phyloP scores from a whole-genome alignment of 2,329 filamentous ascomycete species.

The Arthroderma uncinatum region DNA sequence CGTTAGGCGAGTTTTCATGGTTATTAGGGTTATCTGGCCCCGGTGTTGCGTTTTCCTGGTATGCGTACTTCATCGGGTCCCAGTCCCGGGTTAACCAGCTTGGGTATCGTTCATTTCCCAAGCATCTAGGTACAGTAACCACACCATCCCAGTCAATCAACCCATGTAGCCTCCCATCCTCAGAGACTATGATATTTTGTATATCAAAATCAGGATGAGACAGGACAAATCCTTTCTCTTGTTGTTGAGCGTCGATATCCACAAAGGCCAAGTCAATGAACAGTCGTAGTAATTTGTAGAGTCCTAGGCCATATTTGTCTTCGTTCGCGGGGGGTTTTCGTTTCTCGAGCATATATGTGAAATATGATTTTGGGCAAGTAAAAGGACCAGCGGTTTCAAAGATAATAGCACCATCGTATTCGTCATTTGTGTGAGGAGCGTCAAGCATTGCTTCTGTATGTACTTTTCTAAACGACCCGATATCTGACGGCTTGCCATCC shows the following conservation, averaged over 20 bases:
- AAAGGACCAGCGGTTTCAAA: conserved; percentile 8
- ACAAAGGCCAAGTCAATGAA: conserved; percentile 7
- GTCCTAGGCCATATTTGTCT: conserved; percentile 1
- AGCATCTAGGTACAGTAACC: conserved; percentile 6
- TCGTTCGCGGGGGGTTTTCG: conserved; percentile 1
- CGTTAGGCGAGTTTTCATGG: conserved; percentile 5
- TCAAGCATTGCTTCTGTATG: conserved; percentile 7
- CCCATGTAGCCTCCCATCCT: conserved; percentile 10
- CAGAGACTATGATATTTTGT: conserved; percentile 10
- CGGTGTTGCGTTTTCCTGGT: conserved; percentile 28
- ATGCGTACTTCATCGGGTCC: conserved; percentile 11
- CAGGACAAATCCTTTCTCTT: conserved; percentile 8
- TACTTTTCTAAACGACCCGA: conserved; percentile 3
- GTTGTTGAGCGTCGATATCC: not conserved
- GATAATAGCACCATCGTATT: conserved; percentile 6
- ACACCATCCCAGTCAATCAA: conserved; percentile 15
- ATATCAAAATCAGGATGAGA: conserved; percentile 11
- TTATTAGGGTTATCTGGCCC: conserved; percentile 14
- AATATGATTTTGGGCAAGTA: conserved; percentile 5
- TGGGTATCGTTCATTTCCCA: conserved; percentile 14
- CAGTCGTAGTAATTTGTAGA: conserved; percentile 7
- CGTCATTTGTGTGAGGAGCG: not conserved
- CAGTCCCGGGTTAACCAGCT: conserved; percentile 14
- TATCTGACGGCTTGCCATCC: conserved; percentile 8
- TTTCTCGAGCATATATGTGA: conserved; percentile 7